Base-by-base conservation (phyloP, 2,329 filamentous ascomycete species). In the Davidsoniella neocaledoniae region DNA sequence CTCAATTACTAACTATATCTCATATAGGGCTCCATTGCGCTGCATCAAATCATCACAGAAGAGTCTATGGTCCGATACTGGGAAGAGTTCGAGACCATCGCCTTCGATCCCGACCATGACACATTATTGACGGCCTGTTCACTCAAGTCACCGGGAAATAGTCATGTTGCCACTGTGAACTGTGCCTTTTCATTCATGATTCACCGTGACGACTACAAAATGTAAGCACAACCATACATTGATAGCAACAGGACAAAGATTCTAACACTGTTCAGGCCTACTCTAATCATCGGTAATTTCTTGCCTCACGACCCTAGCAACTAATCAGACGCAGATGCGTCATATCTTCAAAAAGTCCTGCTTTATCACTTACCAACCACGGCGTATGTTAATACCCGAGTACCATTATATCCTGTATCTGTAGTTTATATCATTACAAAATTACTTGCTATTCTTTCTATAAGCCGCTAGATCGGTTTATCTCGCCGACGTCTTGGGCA, bases 131-230 rank as follows among this genome's bases (percentile, higher is more conserved):
- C 91, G 19, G 90, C 85, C 56, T 98, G 91, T 62, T 83, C 85
- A 9, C 68, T 98, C 54, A 94, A 94, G 64, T 88, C 80, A 56
- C 88, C 85, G 3, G 76, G 79, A 55, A 72, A 78, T 46, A 74
- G 81, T 2, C 77, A 77, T 42, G 76, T 82, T 49, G 77, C 82
- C 17, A 79, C 84, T 38, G 81, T 95, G 53, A 83, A 86, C 61
- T 98, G 91, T 63, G 96, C 90, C 63, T 98, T 98, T 65, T 96
- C 90, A 0, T 95, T 98, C 62, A 94, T 90, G 52, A 94, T 98
- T 57, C 79, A 87, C 58, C 79, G 90, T 60, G 91, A 98, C 67
- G 85, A 86, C 54, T 86, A 95, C 65, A 94, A 95, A 61, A 86
- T 98, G 91, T 95, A 68, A 74, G 88, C 63, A 29, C 33, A 17